These are phyloP conservation scores for Rhizophora apiculata DNA, from an alignment of 345 rosid species.

Conservation along the genomic window DNA sequence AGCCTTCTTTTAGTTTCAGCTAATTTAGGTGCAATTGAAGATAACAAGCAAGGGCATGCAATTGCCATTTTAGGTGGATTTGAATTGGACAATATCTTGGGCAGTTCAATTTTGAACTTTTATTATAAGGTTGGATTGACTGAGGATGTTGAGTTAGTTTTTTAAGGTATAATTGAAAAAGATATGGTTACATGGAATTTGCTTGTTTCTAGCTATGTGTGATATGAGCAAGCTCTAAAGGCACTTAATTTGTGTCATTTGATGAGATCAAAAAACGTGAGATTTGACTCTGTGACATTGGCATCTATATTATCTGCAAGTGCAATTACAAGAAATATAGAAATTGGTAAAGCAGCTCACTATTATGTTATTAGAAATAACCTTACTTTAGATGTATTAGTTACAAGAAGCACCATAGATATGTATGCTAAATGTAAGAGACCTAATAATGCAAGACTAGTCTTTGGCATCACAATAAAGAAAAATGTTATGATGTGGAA, in stretches of 20 bases:
- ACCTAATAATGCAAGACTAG: conserved; percentile 42
- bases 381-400: conserved; percentile 48
- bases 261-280: conserved; percentile 51
- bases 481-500: conserved; percentile 64
- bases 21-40: conserved; percentile 52
- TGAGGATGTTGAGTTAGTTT: conserved; percentile 63
- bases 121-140: conserved; percentile 67
- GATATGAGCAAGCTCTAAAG: conserved; percentile 35
- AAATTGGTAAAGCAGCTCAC: conserved; percentile 62
- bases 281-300: conserved; percentile 66
- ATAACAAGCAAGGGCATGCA: conserved; percentile 45
- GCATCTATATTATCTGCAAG: conserved; percentile 58
- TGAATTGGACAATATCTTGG: conserved; percentile 56
- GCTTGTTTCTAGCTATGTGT: conserved; percentile 61
- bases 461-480: conserved; percentile 43
- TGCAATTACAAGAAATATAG: conserved; percentile 34
- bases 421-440: conserved; percentile 68
- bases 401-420: conserved; percentile 43
- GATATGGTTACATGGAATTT: conserved; percentile 85
- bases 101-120: conserved; percentile 67
- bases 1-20: conserved; percentile 71
- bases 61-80: conserved; percentile 50
- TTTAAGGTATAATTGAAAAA: conserved; percentile 42
- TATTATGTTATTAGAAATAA: conserved; percentile 61
- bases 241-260: conserved; percentile 48